Evolutionary conservation across 139 green algal species (phyloP).

Genomic region (Desmodesmus armatus): DNA sequence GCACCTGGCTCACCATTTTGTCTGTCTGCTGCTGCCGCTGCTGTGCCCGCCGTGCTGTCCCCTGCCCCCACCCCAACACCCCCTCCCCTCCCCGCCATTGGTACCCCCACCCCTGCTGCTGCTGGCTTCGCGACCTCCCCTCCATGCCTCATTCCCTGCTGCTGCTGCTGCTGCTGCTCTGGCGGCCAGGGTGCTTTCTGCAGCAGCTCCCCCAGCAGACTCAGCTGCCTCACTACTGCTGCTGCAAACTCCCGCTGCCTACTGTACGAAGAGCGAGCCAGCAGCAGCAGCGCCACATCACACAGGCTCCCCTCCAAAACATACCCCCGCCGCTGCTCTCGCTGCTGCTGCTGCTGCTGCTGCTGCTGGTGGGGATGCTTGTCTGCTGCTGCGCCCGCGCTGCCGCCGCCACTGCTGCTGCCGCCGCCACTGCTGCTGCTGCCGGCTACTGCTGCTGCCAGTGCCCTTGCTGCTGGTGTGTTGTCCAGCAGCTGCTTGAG

Average conservation of each 20-base stretch:
- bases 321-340: not conserved
- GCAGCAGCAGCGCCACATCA: not conserved
- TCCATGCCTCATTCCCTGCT: not conserved
- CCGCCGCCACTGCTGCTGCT: constrained; percentile 25
- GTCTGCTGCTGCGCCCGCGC: constrained; percentile 9
- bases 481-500: too few species aligned
- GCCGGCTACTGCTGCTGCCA: constrained; percentile 25
- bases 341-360: constrained; percentile 15
- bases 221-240: not conserved
- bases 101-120: constrained; percentile 13
- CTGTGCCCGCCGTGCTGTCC: not conserved
- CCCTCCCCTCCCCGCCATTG: constrained; percentile 2
- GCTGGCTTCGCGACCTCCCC: not conserved
- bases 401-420: not conserved
- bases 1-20: not conserved
- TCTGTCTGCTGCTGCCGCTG: not conserved
- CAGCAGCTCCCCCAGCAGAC: too few species aligned
- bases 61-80: not conserved
- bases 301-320: not conserved
- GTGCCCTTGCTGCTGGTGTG: too few species aligned
- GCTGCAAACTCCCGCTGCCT: constrained; percentile 1
- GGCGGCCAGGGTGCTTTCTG: not conserved
- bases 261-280: not conserved
- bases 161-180: constrained; percentile 13
- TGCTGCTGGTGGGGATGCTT: not conserved